phyloP scores from a whole-genome alignment of 2,329 filamentous ascomycete species.

The Gaeumannomyces sp. region DNA sequence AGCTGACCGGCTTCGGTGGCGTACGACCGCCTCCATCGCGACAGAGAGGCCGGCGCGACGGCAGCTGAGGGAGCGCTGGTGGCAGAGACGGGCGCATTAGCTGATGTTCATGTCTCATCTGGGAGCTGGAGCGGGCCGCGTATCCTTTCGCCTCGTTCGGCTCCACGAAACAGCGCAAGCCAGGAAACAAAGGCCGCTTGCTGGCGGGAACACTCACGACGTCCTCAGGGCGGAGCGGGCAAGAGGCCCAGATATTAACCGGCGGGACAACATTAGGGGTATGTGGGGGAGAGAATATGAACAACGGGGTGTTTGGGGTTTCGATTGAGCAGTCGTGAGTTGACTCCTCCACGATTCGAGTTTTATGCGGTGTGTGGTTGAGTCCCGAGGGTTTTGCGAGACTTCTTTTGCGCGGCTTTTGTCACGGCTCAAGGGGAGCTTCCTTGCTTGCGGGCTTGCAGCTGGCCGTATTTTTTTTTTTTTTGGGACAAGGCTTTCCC shows the following conservation, averaged over 20 bases:
- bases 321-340: not conserved
- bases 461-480: conserved; percentile 1
- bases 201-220: conserved; percentile 14
- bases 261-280: conserved; percentile 51
- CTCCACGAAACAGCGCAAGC: too few species aligned
- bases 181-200: not conserved
- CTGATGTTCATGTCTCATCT: not conserved
- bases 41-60: conserved; percentile 36
- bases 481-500: not conserved
- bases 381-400: not conserved
- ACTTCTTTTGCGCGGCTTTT: conserved; percentile 2
- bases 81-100: conserved; percentile 5
- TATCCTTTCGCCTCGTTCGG: not conserved
- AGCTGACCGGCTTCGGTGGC: conserved; percentile 51
- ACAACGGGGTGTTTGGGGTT: not conserved
- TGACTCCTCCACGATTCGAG: not conserved
- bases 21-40: conserved; percentile 52
- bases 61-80: conserved; percentile 41
- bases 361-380: conserved; percentile 1
- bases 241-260: conserved; percentile 53
- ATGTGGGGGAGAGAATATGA: not conserved
- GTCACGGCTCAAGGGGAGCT: conserved; percentile 2
- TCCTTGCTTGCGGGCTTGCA: not conserved
- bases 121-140: not conserved
- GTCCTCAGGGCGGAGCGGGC: conserved; percentile 49